Conservation (phyloP, 768 basidiomycete genomes). For the Botryobasidium botryosum region DNA sequence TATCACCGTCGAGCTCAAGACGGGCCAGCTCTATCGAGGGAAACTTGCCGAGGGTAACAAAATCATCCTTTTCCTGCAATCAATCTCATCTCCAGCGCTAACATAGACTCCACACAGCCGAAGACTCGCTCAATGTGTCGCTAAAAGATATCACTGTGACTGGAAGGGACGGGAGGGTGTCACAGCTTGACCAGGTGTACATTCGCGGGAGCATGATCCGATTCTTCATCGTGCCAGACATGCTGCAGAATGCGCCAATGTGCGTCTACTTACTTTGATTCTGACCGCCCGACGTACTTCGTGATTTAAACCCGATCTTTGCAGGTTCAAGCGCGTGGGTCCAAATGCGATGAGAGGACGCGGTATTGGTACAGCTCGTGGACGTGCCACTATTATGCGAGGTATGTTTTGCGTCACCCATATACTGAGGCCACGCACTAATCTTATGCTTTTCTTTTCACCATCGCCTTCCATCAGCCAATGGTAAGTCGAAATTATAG, state of each 20-base stretch:
- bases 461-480: conserved; percentile 33
- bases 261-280: conserved; percentile 26
- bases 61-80: not conserved
- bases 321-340: conserved; percentile 96
- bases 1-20: conserved; percentile 96
- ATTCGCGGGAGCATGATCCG: conserved; percentile 96
- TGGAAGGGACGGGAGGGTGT: conserved; percentile 92
- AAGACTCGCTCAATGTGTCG: conserved; percentile 96
- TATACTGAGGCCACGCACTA: not conserved
- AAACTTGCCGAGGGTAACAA: conserved; percentile 86
- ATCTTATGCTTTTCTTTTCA: conserved; percentile 7
- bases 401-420: conserved; percentile 35
- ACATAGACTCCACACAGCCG: conserved; percentile 37
- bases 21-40: conserved; percentile 91
- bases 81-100: conserved; percentile 1
- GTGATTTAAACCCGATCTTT: not conserved
- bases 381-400: conserved; percentile 95
- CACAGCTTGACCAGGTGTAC: conserved; percentile 97
- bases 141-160: conserved; percentile 95
- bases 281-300: too few species aligned
- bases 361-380: conserved; percentile 98
- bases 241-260: conserved; percentile 99
- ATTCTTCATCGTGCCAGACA: conserved; percentile 98
- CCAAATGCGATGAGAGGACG: conserved; percentile 97
- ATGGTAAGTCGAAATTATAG: conserved; percentile 45